phyloP scores from a whole-genome alignment of 2,329 filamentous ascomycete species.

The Epichloe sp. region DNA sequence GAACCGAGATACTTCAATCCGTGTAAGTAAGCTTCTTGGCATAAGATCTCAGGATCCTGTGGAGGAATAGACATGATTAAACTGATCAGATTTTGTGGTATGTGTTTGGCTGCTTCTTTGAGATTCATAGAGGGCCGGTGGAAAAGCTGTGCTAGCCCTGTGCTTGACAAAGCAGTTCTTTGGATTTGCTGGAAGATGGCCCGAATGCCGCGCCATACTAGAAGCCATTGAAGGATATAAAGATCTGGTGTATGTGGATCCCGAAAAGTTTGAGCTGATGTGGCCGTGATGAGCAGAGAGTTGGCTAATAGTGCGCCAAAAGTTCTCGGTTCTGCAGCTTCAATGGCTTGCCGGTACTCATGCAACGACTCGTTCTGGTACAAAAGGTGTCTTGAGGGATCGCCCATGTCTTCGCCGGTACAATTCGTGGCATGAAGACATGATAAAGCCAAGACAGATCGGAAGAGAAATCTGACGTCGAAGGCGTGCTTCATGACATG shows the following conservation, averaged over 20 bases:
- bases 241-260: slow-evolving; percentile 30
- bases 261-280: slow-evolving; percentile 38
- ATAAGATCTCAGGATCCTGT: slow-evolving; percentile 27
- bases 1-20: slow-evolving; percentile 37
- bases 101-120: slow-evolving; percentile 23
- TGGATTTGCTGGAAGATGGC: slow-evolving; percentile 29
- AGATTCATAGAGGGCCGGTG: slow-evolving; percentile 35
- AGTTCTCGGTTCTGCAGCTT: slow-evolving; percentile 29
- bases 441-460: slow-evolving; percentile 38
- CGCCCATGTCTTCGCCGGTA: slow-evolving; percentile 8
- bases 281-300: slow-evolving; percentile 37
- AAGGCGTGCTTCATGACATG: slow-evolving; percentile 38
- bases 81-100: slow-evolving; percentile 35
- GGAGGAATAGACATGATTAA: slow-evolving; percentile 33
- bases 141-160: slow-evolving; percentile 35
- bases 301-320: slow-evolving; percentile 37
- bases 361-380: slow-evolving; percentile 38
- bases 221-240: slow-evolving; percentile 42
- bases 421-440: slow-evolving; percentile 24
- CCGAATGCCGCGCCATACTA: slow-evolving; percentile 40
- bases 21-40: slow-evolving; percentile 29
- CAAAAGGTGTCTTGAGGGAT: slow-evolving; percentile 23
- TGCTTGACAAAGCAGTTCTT: slow-evolving; percentile 17
- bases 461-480: slow-evolving; percentile 39
- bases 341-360: slow-evolving; percentile 39